Conservation (phyloP, 2,329 filamentous ascomycete species). For the Talaromyces rugulosus region DNA sequence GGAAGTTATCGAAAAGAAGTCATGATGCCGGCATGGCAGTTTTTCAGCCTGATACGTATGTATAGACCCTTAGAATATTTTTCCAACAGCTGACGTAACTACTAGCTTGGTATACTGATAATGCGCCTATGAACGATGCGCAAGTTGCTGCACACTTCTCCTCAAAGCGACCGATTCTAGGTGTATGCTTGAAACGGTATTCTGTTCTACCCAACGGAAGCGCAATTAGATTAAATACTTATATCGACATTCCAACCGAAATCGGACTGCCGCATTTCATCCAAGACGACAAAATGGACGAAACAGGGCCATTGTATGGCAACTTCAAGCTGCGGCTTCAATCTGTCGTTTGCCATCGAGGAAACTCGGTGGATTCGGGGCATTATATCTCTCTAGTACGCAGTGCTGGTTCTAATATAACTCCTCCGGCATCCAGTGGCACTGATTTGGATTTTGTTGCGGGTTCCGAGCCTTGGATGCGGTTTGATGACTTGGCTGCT, state of each 20-base stretch:
- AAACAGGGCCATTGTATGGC: constrained; percentile 66
- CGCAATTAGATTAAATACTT: constrained; percentile 70
- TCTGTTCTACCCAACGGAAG: constrained; percentile 66
- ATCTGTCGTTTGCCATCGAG: constrained; percentile 87
- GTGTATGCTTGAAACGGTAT: constrained; percentile 91
- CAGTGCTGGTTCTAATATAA: constrained; percentile 52
- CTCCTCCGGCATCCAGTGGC: constrained; percentile 23
- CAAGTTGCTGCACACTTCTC: constrained; percentile 89
- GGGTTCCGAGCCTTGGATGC: constrained; percentile 67
- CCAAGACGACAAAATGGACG: constrained; percentile 66
- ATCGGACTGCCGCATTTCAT: constrained; percentile 84
- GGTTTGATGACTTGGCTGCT: constrained; percentile 80
- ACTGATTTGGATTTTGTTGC: constrained; percentile 32
- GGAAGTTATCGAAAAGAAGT: constrained; percentile 67
- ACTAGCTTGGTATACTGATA: constrained; percentile 78
- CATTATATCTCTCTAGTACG: constrained; percentile 88
- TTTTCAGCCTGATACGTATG: constrained; percentile 87
- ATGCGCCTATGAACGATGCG: constrained; percentile 60
- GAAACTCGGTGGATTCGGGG: constrained; percentile 77
- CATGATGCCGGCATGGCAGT: constrained; percentile 95
- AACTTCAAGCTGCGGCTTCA: constrained; percentile 92
- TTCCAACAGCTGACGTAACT: background rate
- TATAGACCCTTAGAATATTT: constrained; percentile 15
- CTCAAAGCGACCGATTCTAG: constrained; percentile 75
- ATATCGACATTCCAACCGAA: constrained; percentile 86